phyloP scores from a whole-genome alignment of 1,284 basidiomycete species.

The Wolfiporia cocos region DNA sequence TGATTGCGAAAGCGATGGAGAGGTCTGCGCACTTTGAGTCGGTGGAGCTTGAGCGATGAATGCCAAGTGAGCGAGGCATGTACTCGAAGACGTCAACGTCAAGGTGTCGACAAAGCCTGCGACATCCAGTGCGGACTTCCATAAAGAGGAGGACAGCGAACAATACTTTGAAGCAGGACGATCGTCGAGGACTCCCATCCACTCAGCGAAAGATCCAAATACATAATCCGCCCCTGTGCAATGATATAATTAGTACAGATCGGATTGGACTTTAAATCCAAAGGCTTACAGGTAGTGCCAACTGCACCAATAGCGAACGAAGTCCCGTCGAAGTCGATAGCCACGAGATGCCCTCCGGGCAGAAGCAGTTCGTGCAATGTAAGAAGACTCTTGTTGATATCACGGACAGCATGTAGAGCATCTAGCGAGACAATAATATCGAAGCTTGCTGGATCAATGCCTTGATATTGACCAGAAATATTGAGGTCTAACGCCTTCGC shows the following conservation, averaged over 20 bases:
- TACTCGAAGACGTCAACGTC: neutral
- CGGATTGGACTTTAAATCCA: too few species aligned
- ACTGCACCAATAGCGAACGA: constrained; percentile 2
- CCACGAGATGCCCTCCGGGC: constrained; percentile 16
- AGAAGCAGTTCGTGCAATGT: constrained; percentile 13
- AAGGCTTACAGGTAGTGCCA: constrained; percentile 9
- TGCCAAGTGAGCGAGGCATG: constrained; percentile 3
- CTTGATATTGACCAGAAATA: constrained; percentile 12
- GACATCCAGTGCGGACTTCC: constrained; percentile 5
- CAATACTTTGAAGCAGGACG: constrained; percentile 10
- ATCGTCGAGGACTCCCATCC: constrained; percentile 11
- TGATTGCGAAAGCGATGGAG: neutral
- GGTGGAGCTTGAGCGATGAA: constrained; percentile 3
- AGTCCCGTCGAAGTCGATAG: constrained; percentile 15
- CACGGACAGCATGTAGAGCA: constrained; percentile 14
- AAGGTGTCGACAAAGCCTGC: constrained; percentile 5
- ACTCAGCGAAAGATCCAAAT: constrained; percentile 15
- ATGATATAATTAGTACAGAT: too few species aligned
- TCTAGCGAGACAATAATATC: constrained; percentile 20
- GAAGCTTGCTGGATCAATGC: constrained; percentile 15
- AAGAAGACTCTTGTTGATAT: constrained; percentile 8
- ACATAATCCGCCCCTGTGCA: constrained; percentile 14
- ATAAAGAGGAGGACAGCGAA: constrained; percentile 8
- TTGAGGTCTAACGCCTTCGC: constrained; percentile 16
- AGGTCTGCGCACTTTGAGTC: neutral